Base-by-base conservation (phyloP, 2,329 filamentous ascomycete species). In the Podosphaera aphanis region DNA sequence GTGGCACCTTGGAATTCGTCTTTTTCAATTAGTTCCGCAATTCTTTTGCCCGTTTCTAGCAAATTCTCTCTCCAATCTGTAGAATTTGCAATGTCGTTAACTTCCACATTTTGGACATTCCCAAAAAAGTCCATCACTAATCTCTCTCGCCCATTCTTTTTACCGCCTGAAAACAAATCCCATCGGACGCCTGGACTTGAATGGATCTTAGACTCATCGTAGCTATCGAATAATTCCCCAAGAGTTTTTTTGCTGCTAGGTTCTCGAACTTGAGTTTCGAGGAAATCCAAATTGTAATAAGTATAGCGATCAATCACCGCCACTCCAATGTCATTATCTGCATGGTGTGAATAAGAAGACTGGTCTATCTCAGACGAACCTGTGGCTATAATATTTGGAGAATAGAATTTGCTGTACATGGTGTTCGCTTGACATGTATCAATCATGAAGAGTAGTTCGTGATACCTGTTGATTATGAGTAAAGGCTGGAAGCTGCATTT, bases 351-450 rank as follows among this genome's bases (percentile, higher is more conserved):
- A 64, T 98, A 98, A 0, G 83, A 93, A 4, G 84, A 93, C 62
- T 98, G 83, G 59, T 95, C 88, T 49, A 95, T 79, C 61, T 90
- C 85, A 2, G 83, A 92, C 27, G 83, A 93, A n/a, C 90, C 90
- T 0, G 92, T 98, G 0, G 90, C 90, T 57, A 98, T 85, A 56
- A 98, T 94, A 58, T 95, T 95, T 42, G 88, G 88, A 4, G 85
- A 93, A 67, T 98, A 98, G 58, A 98, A 83, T 56, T 93, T 88
- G 60, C 79, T 88, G 66, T 93, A 98, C 85, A 98, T 94, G 27
- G 90, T 98, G 62, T 98, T 98, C 46, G 90, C 90, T 65, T 98
- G 90, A 66, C 90, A 98, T 0, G 90, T 98, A 62, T 98, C 90
- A 63, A 98, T 98, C 90, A 98, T 98, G 68, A 98, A 98, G 48